Evolutionary conservation across 2,329 filamentous ascomycete species (phyloP).

Genomic region (Fusarium sulawesiense): DNA sequence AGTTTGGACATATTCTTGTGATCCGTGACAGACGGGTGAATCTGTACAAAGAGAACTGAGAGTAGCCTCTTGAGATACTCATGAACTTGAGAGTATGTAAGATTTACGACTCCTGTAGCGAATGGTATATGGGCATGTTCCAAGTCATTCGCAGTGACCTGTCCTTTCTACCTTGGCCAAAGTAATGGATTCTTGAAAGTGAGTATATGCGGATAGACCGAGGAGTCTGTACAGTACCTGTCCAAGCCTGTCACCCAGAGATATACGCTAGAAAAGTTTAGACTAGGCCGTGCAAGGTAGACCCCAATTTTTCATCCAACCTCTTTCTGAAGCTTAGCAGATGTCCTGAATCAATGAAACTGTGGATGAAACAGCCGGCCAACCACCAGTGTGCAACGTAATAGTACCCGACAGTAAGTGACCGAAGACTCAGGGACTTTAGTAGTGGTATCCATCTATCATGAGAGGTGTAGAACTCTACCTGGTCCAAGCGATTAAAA

Average conservation of each 20-base stretch:
- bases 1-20: conserved; percentile 18
- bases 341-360: conserved; percentile 11
- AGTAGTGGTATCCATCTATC: background rate
- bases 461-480: conserved; percentile 14
- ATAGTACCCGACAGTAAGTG: background rate
- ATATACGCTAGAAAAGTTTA: conserved; percentile 27
- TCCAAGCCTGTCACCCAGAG: conserved; percentile 8
- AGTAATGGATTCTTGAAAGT: background rate
- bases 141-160: background rate
- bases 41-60: too few species aligned
- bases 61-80: too few species aligned
- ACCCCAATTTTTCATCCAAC: conserved; percentile 12
- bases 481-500: background rate
- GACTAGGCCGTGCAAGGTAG: conserved; percentile 31
- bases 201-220: conserved; percentile 6
- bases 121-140: background rate
- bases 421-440: conserved; percentile 8
- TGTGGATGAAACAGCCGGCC: conserved; percentile 24
- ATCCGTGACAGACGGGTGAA: conserved; percentile 23
- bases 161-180: background rate
- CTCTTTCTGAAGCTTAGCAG: conserved; percentile 4
- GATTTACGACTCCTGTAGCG: too few species aligned
- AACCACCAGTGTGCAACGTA: background rate
- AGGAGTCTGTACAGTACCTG: conserved; percentile 13
- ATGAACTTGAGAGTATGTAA: too few species aligned